phyloP scores from a whole-genome alignment of 1,284 basidiomycete genomes.

The Chondrostereum purpureum region DNA sequence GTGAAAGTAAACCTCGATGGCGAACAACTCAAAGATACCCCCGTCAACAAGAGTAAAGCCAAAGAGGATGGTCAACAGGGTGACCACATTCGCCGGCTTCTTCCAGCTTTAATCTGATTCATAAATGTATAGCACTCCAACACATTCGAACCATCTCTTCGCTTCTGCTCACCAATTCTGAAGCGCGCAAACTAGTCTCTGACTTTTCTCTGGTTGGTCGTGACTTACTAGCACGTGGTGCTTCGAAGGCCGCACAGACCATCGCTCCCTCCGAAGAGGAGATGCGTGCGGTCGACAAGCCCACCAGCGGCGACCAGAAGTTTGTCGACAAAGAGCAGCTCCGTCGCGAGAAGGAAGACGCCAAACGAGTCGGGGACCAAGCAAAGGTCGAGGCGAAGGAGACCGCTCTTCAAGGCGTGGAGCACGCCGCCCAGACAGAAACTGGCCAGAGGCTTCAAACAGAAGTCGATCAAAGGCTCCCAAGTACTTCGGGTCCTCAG shows the following conservation, averaged over 20 bases:
- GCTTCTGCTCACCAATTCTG: constrained; percentile 85
- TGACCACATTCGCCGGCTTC: constrained; percentile 19
- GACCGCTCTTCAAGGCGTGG: constrained; percentile 20
- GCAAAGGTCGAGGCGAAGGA: constrained; percentile 12
- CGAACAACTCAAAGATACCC: constrained; percentile 18
- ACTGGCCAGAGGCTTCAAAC: too few relatives aligned
- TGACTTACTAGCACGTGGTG: constrained; percentile 77
- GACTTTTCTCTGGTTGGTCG: constrained; percentile 82
- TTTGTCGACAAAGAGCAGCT: constrained; percentile 5
- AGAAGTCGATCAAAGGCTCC: too few relatives aligned
- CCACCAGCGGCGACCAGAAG: constrained; percentile 2
- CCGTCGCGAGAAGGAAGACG: not conserved
- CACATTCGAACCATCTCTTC: constrained; percentile 83
- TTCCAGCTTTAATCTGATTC: constrained; percentile 1
- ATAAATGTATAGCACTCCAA: constrained; percentile 48
- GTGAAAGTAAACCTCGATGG: constrained; percentile 17
- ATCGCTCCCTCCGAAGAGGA: constrained; percentile 65
- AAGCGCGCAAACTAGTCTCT: constrained; percentile 82
- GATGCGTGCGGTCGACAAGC: constrained; percentile 29
- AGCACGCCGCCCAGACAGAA: constrained; percentile 28
- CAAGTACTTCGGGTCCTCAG: too few relatives aligned
- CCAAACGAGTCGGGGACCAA: constrained; percentile 3
- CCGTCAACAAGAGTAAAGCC: constrained; percentile 50
- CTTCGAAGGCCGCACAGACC: constrained; percentile 66
- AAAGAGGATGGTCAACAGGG: constrained; percentile 57